phyloP scores from a whole-genome alignment of 2,329 filamentous ascomycete genomes.

The Aspergillus viridinutans region DNA sequence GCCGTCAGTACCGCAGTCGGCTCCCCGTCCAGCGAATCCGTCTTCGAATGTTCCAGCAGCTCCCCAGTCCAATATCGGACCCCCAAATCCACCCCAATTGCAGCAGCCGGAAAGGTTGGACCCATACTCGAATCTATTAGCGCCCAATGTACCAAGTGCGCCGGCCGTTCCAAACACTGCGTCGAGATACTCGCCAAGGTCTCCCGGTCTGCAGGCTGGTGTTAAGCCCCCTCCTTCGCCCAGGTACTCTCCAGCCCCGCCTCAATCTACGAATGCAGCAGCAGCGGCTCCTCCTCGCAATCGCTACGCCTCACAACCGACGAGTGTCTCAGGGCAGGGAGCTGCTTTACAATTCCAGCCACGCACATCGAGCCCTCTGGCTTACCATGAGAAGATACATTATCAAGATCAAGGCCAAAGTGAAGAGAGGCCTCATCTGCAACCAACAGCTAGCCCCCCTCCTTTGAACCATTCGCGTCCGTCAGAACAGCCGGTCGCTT shows the following conservation, averaged over 20 bases:
- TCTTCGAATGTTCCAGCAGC: conserved; percentile 18
- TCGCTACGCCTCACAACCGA: conserved; percentile 40
- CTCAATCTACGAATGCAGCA: conserved; percentile 22
- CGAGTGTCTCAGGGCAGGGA: conserved; percentile 22
- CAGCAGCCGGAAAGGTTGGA: conserved; percentile 31
- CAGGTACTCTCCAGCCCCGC: conserved; percentile 46
- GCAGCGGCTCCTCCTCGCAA: conserved; percentile 24
- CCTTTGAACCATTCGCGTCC: conserved; percentile 17
- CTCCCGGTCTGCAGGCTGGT: conserved; percentile 27
- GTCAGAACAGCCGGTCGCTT: conserved; percentile 9
- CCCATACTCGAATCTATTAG: conserved; percentile 27
- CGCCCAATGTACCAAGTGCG: conserved; percentile 24
- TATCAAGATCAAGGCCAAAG: conserved; percentile 25
- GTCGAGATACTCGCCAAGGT: conserved; percentile 42
- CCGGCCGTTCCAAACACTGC: conserved; percentile 27
- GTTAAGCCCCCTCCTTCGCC: conserved; percentile 35
- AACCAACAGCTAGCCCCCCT: conserved; percentile 20
- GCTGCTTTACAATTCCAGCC: conserved; percentile 54
- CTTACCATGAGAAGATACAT: conserved; percentile 44
- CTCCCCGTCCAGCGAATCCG: conserved; percentile 13
- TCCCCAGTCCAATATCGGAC: conserved; percentile 16
- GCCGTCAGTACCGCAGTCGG: conserved; percentile 12
- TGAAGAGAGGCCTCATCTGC: conserved; percentile 20
- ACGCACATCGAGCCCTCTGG: conserved; percentile 61
- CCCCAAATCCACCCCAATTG: conserved; percentile 19